Percentiles rank a stretch among this genome's conserved stretches.
phyloP scores from a whole-genome alignment of 148 eudicot species.

The Amaranthus hypochondriacus region DNA sequence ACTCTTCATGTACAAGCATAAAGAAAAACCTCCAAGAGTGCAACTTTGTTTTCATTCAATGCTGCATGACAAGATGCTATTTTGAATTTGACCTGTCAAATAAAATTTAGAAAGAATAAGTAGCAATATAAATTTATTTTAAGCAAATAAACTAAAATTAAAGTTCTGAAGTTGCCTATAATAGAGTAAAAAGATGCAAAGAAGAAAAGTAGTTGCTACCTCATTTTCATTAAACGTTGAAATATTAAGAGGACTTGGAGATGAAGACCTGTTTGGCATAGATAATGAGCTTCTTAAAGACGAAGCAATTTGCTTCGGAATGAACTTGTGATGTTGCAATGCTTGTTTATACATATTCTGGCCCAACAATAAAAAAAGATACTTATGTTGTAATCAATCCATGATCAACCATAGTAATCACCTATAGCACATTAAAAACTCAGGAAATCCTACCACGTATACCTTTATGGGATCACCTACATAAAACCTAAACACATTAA shows the following conservation, averaged over 20 bases:
- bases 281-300: slow-evolving; percentile 67
- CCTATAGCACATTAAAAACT: background rate
- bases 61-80: slow-evolving; percentile 68
- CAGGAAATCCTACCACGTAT: too few relatives aligned
- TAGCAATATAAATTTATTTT: background rate
- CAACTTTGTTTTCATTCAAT: slow-evolving; percentile 70
- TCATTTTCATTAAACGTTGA: slow-evolving; percentile 76
- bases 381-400: background rate
- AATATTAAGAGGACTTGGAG: slow-evolving; percentile 59
- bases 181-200: background rate
- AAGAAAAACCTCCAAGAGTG: slow-evolving; percentile 66
- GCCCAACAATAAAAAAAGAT: slow-evolving; percentile 3
- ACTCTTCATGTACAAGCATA: slow-evolving; percentile 5
- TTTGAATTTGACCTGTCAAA: slow-evolving; percentile 79
- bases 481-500: background rate
- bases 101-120: background rate
- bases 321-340: slow-evolving; percentile 62
- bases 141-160: background rate
- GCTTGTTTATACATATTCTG: slow-evolving; percentile 91
- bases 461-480: too few relatives aligned
- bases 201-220: slow-evolving; percentile 34
- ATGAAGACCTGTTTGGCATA: slow-evolving; percentile 64
- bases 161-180: background rate
- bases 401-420: background rate
- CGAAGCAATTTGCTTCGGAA: slow-evolving; percentile 60